These are phyloP conservation scores for Rhizopogon salebrosus DNA, from an alignment of 768 basidiomycete species.

Conservation along the genomic window DNA sequence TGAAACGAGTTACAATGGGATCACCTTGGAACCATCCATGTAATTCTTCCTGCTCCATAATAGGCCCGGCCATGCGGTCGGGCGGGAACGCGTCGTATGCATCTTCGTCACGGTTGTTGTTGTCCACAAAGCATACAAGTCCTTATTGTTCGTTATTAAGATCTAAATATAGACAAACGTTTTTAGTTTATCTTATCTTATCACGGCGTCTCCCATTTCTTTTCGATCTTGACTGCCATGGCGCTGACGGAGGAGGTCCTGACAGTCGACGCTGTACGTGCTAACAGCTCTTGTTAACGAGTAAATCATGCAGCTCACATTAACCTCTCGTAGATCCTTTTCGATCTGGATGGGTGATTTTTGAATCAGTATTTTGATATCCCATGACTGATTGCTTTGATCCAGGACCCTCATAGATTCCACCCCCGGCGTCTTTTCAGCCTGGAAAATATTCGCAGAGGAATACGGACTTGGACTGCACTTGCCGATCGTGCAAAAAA, in stretches of 20 bases:
- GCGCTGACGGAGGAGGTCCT: constrained; percentile 21
- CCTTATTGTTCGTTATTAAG: too few species aligned
- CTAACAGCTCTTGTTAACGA: neutral
- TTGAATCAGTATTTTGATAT: neutral
- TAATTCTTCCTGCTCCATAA: constrained; percentile 8
- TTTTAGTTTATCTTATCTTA: neutral
- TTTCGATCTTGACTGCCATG: neutral
- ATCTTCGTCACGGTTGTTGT: neutral
- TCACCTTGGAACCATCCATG: too few species aligned
- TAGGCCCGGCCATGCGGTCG: neutral
- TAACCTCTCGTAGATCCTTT: constrained; percentile 44
- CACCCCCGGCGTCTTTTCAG: constrained; percentile 74
- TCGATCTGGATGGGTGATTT: constrained; percentile 64
- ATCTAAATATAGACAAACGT: neutral
- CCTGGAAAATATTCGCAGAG: constrained; percentile 67
- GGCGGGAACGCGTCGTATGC: neutral
- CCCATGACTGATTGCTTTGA: constrained; percentile 1
- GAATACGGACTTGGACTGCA: constrained; percentile 55
- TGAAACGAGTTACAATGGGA: constrained; percentile 6
- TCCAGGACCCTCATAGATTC: constrained; percentile 73
- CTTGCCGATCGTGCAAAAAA: constrained; percentile 46
- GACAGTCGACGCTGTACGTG: constrained; percentile 49
- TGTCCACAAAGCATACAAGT: neutral
- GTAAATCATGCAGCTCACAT: neutral
- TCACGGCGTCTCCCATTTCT: neutral